Conservation (phyloP, 495 filamentous ascomycete genomes). For the Recurvomyces mirabilis region DNA sequence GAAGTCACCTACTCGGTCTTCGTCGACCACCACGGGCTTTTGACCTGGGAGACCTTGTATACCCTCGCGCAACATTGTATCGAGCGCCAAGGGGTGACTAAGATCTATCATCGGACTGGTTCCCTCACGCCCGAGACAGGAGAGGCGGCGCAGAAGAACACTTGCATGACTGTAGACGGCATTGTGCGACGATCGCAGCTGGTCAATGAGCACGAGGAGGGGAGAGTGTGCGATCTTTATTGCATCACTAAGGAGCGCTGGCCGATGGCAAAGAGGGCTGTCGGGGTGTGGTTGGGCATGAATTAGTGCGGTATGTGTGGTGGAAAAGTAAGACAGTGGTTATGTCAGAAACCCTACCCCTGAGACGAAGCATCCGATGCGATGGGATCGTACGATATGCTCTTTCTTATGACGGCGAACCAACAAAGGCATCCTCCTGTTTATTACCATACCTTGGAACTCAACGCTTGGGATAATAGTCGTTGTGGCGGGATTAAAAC, state of each 20-base stretch:
- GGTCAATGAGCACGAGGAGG: neutral
- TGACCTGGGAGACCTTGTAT: neutral
- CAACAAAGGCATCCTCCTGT: too few species aligned
- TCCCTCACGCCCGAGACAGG: neutral
- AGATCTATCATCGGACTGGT: neutral
- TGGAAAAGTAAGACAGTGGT: too few species aligned
- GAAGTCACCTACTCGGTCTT: neutral
- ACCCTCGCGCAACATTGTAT: neutral
- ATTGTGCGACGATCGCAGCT: neutral
- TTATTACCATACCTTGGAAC: too few species aligned
- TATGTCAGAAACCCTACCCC: too few species aligned
- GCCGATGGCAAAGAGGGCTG: neutral
- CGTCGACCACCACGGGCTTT: neutral
- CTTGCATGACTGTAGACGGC: neutral
- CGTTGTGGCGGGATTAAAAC: too few species aligned
- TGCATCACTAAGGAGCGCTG: neutral
- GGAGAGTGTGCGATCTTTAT: neutral
- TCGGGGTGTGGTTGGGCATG: neutral
- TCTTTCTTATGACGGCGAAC: too few species aligned
- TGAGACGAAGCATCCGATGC: too few species aligned
- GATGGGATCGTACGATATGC: too few species aligned
- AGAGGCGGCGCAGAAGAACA: neutral
- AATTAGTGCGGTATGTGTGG: too few species aligned
- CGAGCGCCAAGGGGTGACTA: neutral
- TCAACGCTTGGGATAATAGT: too few species aligned